Evolutionary conservation across 2,329 filamentous ascomycete species (phyloP).

Genomic region (Nemania diffusa): DNA sequence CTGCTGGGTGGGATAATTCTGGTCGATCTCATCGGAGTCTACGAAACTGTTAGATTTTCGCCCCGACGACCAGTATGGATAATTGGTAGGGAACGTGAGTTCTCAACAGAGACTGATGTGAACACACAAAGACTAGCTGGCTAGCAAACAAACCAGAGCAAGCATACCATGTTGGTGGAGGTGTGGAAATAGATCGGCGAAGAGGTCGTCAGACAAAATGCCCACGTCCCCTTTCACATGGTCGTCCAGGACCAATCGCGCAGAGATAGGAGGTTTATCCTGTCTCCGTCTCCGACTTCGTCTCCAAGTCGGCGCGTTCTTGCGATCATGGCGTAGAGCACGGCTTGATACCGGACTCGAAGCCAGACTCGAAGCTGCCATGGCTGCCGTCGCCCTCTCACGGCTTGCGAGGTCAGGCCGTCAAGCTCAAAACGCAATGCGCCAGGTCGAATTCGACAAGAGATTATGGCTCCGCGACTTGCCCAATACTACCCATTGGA

Average conservation of each 20-base stretch:
- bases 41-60: conserved; percentile 30
- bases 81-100: not conserved
- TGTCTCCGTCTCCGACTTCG: conserved; percentile 66
- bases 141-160: not conserved
- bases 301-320: conserved; percentile 55
- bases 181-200: conserved; percentile 80
- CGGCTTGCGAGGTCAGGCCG: conserved; percentile 9
- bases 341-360: conserved; percentile 26
- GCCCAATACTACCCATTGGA: conserved; percentile 37
- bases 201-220: conserved; percentile 86
- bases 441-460: conserved; percentile 38
- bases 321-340: conserved; percentile 40
- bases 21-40: conserved; percentile 48
- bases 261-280: conserved; percentile 80
- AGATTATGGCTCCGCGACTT: conserved; percentile 39
- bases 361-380: conserved; percentile 33
- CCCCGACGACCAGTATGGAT: not conserved
- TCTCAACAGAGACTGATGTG: not conserved
- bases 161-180: conserved; percentile 48
- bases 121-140: not conserved
- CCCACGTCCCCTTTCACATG: conserved; percentile 87
- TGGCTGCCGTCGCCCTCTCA: conserved; percentile 33
- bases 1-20: conserved; percentile 52
- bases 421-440: conserved; percentile 32
- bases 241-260: conserved; percentile 84